Percentiles rank a stretch among this genome's conserved stretches.
Evolutionary conservation across 2,329 filamentous ascomycete genomes (phyloP).

Genomic region (Mariannaea sp.): DNA sequence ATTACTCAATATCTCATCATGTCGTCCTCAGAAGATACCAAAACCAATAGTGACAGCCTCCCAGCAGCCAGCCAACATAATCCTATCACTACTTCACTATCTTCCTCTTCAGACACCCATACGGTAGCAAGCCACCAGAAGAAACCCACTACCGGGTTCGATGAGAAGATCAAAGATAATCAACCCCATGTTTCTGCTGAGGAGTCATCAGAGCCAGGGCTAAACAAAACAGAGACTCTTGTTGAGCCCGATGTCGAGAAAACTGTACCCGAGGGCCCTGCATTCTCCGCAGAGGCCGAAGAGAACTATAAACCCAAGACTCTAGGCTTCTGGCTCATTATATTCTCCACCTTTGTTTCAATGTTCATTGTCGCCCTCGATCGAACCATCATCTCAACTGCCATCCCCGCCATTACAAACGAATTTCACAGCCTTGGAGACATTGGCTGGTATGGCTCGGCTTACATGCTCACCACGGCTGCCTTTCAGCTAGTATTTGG

Average conservation of each 20-base stretch:
- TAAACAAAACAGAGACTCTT: slow-evolving; percentile 10
- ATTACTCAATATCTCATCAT: too few relatives aligned
- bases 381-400: slow-evolving; percentile 61
- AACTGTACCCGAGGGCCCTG: slow-evolving; percentile 17
- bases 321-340: slow-evolving; percentile 59
- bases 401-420: slow-evolving; percentile 60
- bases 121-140: not conserved
- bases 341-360: slow-evolving; percentile 58
- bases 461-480: slow-evolving; percentile 64
- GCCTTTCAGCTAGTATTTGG: slow-evolving; percentile 59
- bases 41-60: not conserved
- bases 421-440: slow-evolving; percentile 63
- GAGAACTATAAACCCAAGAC: slow-evolving; percentile 57
- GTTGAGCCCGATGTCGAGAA: slow-evolving; percentile 27
- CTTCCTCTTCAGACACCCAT: slow-evolving; percentile 27
- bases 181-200: not conserved
- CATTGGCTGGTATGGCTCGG: slow-evolving; percentile 67
- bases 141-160: not conserved
- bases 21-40: slow-evolving; percentile 11
- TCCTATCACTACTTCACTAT: slow-evolving; percentile 26
- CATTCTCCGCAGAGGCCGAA: slow-evolving; percentile 39
- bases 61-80: slow-evolving; percentile 15
- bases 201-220: not conserved
- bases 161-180: not conserved
- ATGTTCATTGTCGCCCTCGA: slow-evolving; percentile 63